Evolutionary conservation across 306 rosid species (phyloP).

Genomic region (Ammopiptanthus mongolicus): DNA sequence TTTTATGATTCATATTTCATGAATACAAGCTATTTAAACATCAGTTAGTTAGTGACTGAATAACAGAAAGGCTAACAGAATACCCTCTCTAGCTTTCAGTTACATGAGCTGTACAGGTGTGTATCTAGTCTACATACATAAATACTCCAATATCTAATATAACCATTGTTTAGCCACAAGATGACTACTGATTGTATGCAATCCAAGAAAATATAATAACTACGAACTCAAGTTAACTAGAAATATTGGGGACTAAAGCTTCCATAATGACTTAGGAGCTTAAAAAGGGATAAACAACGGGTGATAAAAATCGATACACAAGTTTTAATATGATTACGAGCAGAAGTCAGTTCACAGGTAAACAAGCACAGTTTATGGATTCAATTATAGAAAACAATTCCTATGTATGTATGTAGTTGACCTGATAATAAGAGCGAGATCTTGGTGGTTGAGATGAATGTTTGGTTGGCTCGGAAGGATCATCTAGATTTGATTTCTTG

Average conservation of each 20-base stretch:
- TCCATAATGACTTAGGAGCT: neutral
- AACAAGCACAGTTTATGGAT: neutral
- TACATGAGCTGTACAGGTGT: no score
- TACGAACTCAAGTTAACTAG: neutral
- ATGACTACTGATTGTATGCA: neutral
- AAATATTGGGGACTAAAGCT: neutral
- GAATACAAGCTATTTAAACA: no score
- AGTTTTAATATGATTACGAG: neutral
- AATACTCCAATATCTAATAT: no score
- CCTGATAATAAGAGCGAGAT: conserved; percentile 67
- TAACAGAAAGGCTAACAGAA: no score
- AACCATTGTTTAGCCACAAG: neutral
- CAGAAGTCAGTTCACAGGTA: neutral
- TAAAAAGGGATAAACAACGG: no score
- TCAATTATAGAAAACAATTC: neutral
- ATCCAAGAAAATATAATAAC: neutral
- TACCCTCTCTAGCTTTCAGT: no score
- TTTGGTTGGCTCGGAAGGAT: conserved; percentile 38
- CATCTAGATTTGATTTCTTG: conserved; percentile 31
- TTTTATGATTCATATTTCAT: no score
- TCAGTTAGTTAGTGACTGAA: no score
- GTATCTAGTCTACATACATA: no score
- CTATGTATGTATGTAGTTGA: conserved; percentile 3
- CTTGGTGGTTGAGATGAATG: conserved; percentile 46
- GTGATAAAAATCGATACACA: no score